A percentile compares a stretch with the other conserved stretches of the same genome.
These are phyloP conservation scores for Metarhizium brunneum DNA, from an alignment of 2,329 filamentous ascomycete genomes.

Conservation along the genomic window DNA sequence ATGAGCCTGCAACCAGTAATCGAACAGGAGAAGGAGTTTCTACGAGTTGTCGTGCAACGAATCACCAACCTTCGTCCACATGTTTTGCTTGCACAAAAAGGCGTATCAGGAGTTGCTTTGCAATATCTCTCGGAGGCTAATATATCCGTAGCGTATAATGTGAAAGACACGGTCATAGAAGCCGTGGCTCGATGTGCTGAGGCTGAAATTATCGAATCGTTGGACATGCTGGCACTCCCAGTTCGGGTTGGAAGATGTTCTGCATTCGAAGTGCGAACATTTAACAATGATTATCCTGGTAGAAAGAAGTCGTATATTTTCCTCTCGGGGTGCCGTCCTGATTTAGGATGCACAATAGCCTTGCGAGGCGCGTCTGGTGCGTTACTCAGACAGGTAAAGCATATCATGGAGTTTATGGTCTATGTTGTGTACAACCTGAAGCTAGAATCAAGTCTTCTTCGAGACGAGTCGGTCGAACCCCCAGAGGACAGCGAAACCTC, in stretches of 20 bases:
- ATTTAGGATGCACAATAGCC: conserved; percentile 90
- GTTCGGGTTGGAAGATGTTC: conserved; percentile 72
- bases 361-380: conserved; percentile 70
- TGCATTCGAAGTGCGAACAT: conserved; percentile 93
- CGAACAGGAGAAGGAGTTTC: conserved; percentile 88
- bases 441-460: conserved; percentile 86
- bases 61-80: conserved; percentile 81
- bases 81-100: conserved; percentile 82
- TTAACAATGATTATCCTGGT: conserved; percentile 63
- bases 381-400: conserved; percentile 71
- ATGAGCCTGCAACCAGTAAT: conserved; percentile 98
- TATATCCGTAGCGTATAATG: conserved; percentile 91
- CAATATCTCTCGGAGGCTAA: conserved; percentile 81
- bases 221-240: conserved; percentile 75
- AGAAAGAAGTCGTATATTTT: conserved; percentile 94
- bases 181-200: conserved; percentile 89
- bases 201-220: conserved; percentile 84
- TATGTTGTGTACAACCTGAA: conserved; percentile 98
- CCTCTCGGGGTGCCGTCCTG: conserved; percentile 78
- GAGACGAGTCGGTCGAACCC: conserved; percentile 83
- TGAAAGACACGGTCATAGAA: conserved; percentile 91
- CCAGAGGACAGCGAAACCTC: conserved; percentile 49
- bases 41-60: conserved; percentile 82
- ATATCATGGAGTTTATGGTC: conserved; percentile 96
- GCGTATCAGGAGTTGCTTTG: conserved; percentile 83